Evolutionary conservation across 2,329 filamentous ascomycete species (phyloP).

Genomic region (Fusarium nematophilum): DNA sequence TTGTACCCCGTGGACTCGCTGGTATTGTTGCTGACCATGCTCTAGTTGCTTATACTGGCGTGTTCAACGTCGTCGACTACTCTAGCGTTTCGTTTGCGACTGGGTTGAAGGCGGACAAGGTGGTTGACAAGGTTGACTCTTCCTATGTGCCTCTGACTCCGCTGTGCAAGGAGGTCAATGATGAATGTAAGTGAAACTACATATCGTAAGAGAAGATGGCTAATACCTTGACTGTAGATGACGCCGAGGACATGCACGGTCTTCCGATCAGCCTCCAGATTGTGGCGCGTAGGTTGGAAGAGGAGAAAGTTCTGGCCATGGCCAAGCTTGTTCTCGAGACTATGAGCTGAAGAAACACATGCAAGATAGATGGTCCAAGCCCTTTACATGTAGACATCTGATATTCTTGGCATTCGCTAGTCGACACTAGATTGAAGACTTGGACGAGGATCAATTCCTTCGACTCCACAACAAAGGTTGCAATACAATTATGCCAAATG

Average conservation of each 20-base stretch:
- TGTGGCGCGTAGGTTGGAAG: constrained; percentile 55
- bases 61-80: constrained; percentile 63
- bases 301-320: constrained; percentile 54
- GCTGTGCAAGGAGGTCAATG: constrained; percentile 52
- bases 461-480: too few relatives aligned
- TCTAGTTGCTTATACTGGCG: constrained; percentile 61
- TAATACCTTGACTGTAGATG: constrained; percentile 48
- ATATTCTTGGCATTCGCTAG: too few relatives aligned
- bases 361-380: too few relatives aligned
- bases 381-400: too few relatives aligned
- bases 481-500: too few relatives aligned
- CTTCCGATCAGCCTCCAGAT: constrained; percentile 58
- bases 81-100: constrained; percentile 60
- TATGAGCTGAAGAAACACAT: constrained; percentile 14
- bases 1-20: constrained; percentile 15
- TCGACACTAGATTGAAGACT: too few relatives aligned
- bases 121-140: constrained; percentile 48
- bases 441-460: too few relatives aligned
- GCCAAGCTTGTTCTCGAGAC: constrained; percentile 14
- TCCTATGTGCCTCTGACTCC: constrained; percentile 50
- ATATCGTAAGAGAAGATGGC: fast-evolving
- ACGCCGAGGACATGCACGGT: constrained; percentile 53
- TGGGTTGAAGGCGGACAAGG: constrained; percentile 53
- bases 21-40: background rate
- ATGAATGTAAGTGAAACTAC: constrained; percentile 54